Conservation (phyloP, 768 basidiomycete species). For the Daedaleopsis sinensis region DNA sequence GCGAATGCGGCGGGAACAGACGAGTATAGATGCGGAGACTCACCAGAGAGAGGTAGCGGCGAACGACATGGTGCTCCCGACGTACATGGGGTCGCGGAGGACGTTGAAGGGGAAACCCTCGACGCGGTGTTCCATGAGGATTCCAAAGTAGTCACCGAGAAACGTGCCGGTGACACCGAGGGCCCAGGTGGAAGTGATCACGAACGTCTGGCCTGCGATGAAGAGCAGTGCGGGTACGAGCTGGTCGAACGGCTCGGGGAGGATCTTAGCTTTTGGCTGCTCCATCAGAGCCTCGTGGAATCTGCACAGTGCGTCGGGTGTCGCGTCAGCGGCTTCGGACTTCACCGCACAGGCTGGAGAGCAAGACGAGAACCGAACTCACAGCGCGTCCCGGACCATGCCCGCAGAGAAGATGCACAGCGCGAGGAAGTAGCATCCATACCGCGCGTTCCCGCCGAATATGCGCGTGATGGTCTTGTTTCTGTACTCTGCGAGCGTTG, state of each 20-base stretch:
- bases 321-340: background rate
- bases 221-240: slow-evolving; percentile 65
- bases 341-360: background rate
- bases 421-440: slow-evolving; percentile 89
- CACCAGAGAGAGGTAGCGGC: slow-evolving; percentile 85
- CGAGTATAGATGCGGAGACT: background rate
- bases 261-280: slow-evolving; percentile 70
- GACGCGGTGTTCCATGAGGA: slow-evolving; percentile 87
- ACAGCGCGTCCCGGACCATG: slow-evolving; percentile 85
- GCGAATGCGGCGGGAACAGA: background rate
- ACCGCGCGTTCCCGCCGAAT: slow-evolving; percentile 70
- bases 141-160: slow-evolving; percentile 83
- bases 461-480: slow-evolving; percentile 88
- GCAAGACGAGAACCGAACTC: slow-evolving; percentile 36
- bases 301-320: slow-evolving; percentile 40
- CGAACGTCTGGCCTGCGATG: slow-evolving; percentile 77
- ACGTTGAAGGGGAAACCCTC: slow-evolving; percentile 97
- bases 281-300: slow-evolving; percentile 75
- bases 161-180: slow-evolving; percentile 95
- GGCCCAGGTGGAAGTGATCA: slow-evolving; percentile 86
- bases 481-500: slow-evolving; percentile 57
- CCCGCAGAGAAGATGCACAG: slow-evolving; percentile 84
- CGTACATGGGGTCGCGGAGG: slow-evolving; percentile 94
- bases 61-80: slow-evolving; percentile 92
- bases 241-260: slow-evolving; percentile 67